Conservation (phyloP, 441 rosid species). For the Populus hybrid region DNA sequence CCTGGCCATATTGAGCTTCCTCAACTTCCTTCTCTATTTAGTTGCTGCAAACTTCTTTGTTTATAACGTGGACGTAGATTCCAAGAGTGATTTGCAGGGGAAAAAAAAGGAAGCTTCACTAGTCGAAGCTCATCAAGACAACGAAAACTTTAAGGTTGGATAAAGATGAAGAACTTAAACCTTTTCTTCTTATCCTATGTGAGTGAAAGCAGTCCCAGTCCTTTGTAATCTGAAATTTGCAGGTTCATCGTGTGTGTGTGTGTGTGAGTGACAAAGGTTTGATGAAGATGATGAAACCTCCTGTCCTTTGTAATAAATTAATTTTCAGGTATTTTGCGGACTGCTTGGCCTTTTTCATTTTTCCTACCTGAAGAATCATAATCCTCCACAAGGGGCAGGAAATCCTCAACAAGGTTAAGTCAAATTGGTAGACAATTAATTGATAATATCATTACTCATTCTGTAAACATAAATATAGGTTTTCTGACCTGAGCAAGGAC, state of each 20-base stretch:
- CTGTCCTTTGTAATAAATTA: not conserved
- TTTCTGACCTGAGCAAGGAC: not conserved
- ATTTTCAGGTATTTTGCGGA: not conserved
- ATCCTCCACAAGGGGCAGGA: not conserved
- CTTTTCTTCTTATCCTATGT: not conserved
- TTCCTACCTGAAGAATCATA: not conserved
- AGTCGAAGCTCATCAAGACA: not conserved
- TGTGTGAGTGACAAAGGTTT: not conserved
- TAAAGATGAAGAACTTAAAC: not conserved
- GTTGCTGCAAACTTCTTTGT: conserved; percentile 53
- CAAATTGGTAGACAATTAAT: not conserved
- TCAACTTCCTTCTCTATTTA: conserved; percentile 64
- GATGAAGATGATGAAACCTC: not conserved
- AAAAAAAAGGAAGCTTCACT: not conserved
- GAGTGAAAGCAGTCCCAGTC: not conserved
- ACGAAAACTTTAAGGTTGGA: not conserved
- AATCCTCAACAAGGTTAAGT: not conserved
- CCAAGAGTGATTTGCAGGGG: not conserved
- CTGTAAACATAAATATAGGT: not conserved
- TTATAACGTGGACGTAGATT: conserved; percentile 64
- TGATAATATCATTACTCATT: not conserved
- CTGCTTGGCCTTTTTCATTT: not conserved
- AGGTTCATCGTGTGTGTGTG: not conserved
- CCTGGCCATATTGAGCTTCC: conserved; percentile 46
- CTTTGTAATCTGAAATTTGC: not conserved